Percentiles rank a stretch among this genome's conserved stretches.
phyloP scores from a whole-genome alignment of 495 filamentous ascomycete species.

The Penicillium crystallinum region DNA sequence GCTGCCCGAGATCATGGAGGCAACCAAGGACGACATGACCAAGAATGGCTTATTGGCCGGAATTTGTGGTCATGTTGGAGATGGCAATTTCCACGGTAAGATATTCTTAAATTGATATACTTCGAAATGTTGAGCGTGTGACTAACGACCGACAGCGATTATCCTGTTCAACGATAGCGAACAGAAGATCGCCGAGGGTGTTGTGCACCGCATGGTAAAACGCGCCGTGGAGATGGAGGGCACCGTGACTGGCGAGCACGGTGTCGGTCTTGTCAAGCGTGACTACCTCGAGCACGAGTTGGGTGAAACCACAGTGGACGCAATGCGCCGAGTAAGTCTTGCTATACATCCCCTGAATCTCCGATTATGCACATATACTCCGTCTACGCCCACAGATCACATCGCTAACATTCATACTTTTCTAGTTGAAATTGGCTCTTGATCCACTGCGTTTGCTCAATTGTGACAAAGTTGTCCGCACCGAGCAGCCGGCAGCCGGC shows the following conservation, averaged over 20 bases:
- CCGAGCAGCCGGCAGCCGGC: slow-evolving; percentile 33
- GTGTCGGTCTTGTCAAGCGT: slow-evolving; percentile 56
- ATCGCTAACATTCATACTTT: slow-evolving; percentile 10
- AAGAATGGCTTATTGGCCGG: slow-evolving; percentile 51
- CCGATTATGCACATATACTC: background rate
- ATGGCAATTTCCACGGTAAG: slow-evolving; percentile 62
- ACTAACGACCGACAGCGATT: slow-evolving; percentile 34
- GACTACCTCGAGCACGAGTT: slow-evolving; percentile 57
- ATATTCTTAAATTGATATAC: background rate
- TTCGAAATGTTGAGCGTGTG: background rate
- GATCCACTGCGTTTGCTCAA: slow-evolving; percentile 63
- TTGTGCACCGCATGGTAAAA: slow-evolving; percentile 58
- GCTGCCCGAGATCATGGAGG: slow-evolving; percentile 59
- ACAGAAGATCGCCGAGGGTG: slow-evolving; percentile 40
- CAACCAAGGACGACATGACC: slow-evolving; percentile 54
- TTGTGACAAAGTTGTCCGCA: slow-evolving; percentile 60
- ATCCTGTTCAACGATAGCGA: slow-evolving; percentile 55
- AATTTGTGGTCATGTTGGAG: slow-evolving; percentile 65
- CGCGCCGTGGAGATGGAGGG: slow-evolving; percentile 60
- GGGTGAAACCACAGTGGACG: slow-evolving; percentile 51
- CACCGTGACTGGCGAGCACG: slow-evolving; percentile 61
- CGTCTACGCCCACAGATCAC: background rate
- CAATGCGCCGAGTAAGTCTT: slow-evolving; percentile 56
- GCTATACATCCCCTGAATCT: background rate
- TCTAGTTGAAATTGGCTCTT: slow-evolving; percentile 58